phyloP scores from a whole-genome alignment of 306 rosid species.

The Cucurbita argyrosperma region DNA sequence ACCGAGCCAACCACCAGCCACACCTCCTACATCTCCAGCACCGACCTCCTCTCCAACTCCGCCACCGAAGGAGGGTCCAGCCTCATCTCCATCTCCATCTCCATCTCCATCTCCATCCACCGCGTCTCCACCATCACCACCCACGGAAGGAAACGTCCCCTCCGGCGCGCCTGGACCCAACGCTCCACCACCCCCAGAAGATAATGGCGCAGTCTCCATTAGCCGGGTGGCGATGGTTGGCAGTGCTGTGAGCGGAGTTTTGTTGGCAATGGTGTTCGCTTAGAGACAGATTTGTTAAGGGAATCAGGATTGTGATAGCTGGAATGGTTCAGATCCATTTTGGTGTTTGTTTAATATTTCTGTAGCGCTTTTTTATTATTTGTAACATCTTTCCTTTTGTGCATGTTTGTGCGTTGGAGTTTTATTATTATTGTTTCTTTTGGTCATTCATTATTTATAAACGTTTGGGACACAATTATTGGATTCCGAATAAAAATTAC shows the following conservation, averaged over 20 bases:
- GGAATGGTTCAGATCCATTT: background rate
- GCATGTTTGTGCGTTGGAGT: background rate
- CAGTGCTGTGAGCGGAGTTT: conserved; percentile 46
- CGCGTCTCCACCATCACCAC: conserved; percentile 6
- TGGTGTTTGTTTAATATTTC: background rate
- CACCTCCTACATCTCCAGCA: conserved; percentile 15
- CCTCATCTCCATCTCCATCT: conserved; percentile 12
- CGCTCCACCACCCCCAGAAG: background rate
- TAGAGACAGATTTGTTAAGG: conserved; percentile 6
- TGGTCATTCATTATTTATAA: background rate
- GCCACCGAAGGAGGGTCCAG: conserved; percentile 7
- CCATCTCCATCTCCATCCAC: conserved; percentile 12
- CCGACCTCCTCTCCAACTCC: conserved; percentile 5
- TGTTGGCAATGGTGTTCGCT: conserved; percentile 51
- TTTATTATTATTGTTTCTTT: background rate
- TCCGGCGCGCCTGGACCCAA: background rate
- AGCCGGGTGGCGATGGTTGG: conserved; percentile 34
- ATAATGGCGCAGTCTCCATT: background rate
- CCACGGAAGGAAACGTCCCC: background rate
- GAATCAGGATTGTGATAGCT: background rate
- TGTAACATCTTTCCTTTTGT: background rate
- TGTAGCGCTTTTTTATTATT: background rate
- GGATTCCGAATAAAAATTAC: background rate
- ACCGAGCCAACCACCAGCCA: conserved; percentile 1
- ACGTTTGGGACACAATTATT: background rate